Evolutionary conservation across 2,329 filamentous ascomycete genomes (phyloP).

Genomic region (Hymenoscyphus fructigenus): DNA sequence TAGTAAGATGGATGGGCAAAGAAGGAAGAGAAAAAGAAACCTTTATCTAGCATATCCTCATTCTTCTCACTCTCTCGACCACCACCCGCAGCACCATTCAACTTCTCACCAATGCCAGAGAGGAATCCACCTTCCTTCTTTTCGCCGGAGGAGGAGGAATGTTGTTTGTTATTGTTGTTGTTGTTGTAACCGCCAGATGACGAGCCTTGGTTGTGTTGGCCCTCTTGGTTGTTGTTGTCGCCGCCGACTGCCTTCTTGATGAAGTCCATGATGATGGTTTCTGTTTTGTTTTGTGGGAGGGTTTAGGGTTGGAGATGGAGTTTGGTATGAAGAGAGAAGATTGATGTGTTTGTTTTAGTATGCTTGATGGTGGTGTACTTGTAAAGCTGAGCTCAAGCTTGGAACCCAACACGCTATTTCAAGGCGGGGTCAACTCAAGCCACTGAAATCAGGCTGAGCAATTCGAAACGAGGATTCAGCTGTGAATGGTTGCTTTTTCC

Average conservation of each 20-base stretch:
- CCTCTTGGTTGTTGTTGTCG: slow-evolving; percentile 33
- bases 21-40: slow-evolving; percentile 42
- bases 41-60: slow-evolving; percentile 80
- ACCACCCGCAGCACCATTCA: slow-evolving; percentile 71
- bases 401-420: too few species aligned
- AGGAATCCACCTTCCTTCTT: slow-evolving; percentile 45
- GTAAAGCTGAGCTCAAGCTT: too few species aligned
- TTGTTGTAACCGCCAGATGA: neutral
- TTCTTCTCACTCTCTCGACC: slow-evolving; percentile 76
- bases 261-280: slow-evolving; percentile 49
- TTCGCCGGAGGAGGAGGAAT: slow-evolving; percentile 9
- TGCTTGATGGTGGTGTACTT: too few species aligned
- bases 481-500: too few species aligned
- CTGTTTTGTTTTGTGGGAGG: neutral
- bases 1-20: neutral
- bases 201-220: neutral
- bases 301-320: neutral
- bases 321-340: neutral
- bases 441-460: too few species aligned
- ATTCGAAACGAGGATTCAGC: too few species aligned
- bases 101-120: slow-evolving; percentile 64
- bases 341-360: too few species aligned
- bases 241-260: slow-evolving; percentile 51
- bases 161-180: neutral
- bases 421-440: too few species aligned